A percentile compares a stretch with the other conserved stretches of the same genome.
Conservation (phyloP, 1,284 basidiomycete genomes). For the Fomitopsis schrenkii region DNA sequence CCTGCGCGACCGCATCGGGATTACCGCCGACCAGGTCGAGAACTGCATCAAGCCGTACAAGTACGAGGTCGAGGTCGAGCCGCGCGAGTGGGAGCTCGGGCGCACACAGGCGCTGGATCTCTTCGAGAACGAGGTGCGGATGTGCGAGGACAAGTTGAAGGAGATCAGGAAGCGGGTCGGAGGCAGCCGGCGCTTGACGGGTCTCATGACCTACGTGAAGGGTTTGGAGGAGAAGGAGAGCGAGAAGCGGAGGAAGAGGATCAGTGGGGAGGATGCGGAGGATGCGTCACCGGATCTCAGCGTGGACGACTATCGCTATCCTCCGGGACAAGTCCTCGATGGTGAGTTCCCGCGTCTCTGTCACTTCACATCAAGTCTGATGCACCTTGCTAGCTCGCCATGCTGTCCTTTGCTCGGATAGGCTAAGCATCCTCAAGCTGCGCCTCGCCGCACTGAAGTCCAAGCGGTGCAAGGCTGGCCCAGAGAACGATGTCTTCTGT, state of each 20-base stretch:
- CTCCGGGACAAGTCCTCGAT: constrained; percentile 86
- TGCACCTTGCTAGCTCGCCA: constrained; percentile 68
- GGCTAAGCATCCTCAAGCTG: constrained; percentile 80
- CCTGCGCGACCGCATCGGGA: constrained; percentile 84
- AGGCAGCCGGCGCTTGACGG: constrained; percentile 74
- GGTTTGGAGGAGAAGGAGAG: constrained; percentile 80
- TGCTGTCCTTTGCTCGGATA: constrained; percentile 83
- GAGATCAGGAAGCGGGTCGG: constrained; percentile 88
- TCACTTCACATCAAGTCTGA: neutral
- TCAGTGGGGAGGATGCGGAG: constrained; percentile 38
- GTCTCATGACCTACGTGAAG: constrained; percentile 80
- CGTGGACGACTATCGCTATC: constrained; percentile 67
- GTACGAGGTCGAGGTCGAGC: constrained; percentile 91
- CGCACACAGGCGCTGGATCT: constrained; percentile 71
- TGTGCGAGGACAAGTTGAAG: constrained; percentile 85
- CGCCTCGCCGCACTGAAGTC: constrained; percentile 83
- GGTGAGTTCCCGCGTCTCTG: constrained; percentile 45
- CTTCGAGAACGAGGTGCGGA: constrained; percentile 79
- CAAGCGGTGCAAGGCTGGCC: constrained; percentile 83
- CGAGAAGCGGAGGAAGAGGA: constrained; percentile 54
- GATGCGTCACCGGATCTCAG: constrained; percentile 39
- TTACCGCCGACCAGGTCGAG: constrained; percentile 98
- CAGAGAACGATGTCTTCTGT: constrained; percentile 85
- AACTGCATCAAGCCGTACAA: constrained; percentile 99
- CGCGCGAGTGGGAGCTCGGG: constrained; percentile 88